Percentiles rank a stretch among this genome's conserved stretches.
Evolutionary conservation across 768 basidiomycete species (phyloP).

Genomic region (Podaxis sp.): DNA sequence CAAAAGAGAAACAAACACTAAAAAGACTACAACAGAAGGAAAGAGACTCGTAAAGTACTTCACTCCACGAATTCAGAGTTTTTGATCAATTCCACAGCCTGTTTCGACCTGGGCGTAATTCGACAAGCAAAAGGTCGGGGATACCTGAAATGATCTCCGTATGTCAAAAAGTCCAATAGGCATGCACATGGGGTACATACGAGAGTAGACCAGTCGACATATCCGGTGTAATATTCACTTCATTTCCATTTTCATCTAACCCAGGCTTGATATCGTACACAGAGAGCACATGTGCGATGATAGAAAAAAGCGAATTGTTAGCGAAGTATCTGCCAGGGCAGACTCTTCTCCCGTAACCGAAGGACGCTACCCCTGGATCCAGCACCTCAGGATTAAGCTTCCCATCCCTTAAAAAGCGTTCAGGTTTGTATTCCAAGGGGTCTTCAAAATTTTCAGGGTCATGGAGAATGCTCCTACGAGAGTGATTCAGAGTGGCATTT

Average conservation of each 20-base stretch:
- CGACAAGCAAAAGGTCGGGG: background rate
- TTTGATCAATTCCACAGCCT: background rate
- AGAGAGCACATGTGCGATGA: conserved; percentile 18
- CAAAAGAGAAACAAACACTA: too few species aligned
- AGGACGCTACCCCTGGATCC: conserved; percentile 23
- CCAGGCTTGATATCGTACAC: conserved; percentile 21
- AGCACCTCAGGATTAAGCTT: conserved; percentile 18
- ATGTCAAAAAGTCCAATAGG: background rate
- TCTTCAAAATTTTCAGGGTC: conserved; percentile 15
- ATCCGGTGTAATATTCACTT: conserved; percentile 14
- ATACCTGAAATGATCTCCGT: background rate
- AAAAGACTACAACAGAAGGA: too few species aligned
- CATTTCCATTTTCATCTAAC: conserved; percentile 17
- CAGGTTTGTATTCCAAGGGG: conserved; percentile 23
- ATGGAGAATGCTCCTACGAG: conserved; percentile 14
- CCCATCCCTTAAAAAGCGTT: conserved; percentile 23
- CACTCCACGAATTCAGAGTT: background rate
- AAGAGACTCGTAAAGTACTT: too few species aligned
- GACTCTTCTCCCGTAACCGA: conserved; percentile 27
- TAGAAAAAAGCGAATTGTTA: conserved; percentile 18
- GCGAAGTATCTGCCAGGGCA: conserved; percentile 22
- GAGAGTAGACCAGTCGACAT: conserved; percentile 18
- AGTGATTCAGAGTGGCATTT: background rate
- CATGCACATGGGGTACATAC: conserved; percentile 11
- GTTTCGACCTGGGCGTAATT: background rate